These are phyloP conservation scores for Inonotus hispidus DNA, from an alignment of 1,284 basidiomycete species.

Conservation along the genomic window DNA sequence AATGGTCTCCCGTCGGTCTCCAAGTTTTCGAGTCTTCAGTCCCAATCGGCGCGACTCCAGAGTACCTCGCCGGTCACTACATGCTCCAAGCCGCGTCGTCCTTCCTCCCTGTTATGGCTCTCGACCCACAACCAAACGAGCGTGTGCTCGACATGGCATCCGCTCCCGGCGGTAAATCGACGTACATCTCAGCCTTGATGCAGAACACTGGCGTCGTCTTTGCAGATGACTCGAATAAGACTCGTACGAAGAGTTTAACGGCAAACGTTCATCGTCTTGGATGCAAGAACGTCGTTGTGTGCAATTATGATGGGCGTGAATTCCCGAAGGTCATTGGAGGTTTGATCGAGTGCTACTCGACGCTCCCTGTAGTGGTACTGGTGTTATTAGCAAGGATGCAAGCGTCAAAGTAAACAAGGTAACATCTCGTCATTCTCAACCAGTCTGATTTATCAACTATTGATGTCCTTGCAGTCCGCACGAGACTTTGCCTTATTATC, in stretches of 20 bases:
- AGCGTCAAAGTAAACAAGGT: conserved; percentile 99
- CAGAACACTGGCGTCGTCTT: conserved; percentile 99
- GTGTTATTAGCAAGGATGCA: conserved; percentile 96
- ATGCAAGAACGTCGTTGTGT: conserved; percentile 97
- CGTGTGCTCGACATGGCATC: conserved; percentile 98
- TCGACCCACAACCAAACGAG: conserved; percentile 90
- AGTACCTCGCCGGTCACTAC: conserved; percentile 98
- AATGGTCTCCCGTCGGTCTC: conserved; percentile 97
- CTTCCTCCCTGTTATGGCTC: conserved; percentile 97
- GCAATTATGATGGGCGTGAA: conserved; percentile 95
- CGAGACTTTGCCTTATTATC: conserved; percentile 93
- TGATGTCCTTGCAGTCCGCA: conserved; percentile 60
- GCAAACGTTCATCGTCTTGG: conserved; percentile 97
- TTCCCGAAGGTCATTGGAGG: conserved; percentile 99
- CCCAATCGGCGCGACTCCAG: conserved; percentile 96
- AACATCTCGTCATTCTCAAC: conserved; percentile 19
- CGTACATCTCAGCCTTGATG: conserved; percentile 92
- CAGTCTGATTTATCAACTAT: not conserved
- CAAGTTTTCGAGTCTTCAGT: conserved; percentile 97
- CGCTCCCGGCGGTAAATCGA: conserved; percentile 96
- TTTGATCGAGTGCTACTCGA: conserved; percentile 93
- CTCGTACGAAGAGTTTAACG: conserved; percentile 91
- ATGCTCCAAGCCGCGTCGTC: conserved; percentile 99
- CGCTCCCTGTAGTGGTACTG: conserved; percentile 97
- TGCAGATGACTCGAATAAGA: conserved; percentile 96